These are phyloP conservation scores for Picea glauca DNA, from an alignment of 75 land plant genomes.

Conservation along the genomic window DNA sequence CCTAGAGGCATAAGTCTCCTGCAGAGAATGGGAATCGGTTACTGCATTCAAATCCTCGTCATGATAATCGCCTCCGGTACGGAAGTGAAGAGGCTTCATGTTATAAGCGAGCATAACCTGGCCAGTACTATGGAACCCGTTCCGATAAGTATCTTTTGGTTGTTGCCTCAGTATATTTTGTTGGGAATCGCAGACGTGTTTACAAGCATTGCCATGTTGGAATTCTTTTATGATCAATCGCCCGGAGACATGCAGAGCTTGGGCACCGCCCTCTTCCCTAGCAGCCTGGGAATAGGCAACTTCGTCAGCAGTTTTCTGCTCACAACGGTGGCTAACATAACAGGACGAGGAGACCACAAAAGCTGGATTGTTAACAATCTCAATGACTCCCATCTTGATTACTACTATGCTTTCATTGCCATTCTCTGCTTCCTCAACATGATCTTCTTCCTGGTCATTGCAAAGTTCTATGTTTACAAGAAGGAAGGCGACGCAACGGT, in stretches of 20 bases:
- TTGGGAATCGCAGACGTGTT: constrained; percentile 75
- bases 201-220: constrained; percentile 66
- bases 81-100: constrained; percentile 38
- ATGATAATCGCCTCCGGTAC: constrained; percentile 37
- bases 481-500: constrained; percentile 8
- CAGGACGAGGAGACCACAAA: constrained; percentile 23
- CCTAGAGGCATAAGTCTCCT: constrained; percentile 43
- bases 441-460: constrained; percentile 40
- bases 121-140: constrained; percentile 42
- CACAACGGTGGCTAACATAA: constrained; percentile 54
- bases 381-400: constrained; percentile 68
- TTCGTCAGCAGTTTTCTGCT: constrained; percentile 84
- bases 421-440: constrained; percentile 43
- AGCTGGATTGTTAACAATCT: constrained; percentile 82
- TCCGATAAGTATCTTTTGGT: constrained; percentile 82
- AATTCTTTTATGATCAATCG: constrained; percentile 87
- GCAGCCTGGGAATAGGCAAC: constrained; percentile 77
- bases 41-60: constrained; percentile 26
- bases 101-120: constrained; percentile 20
- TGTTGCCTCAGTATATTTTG: constrained; percentile 73
- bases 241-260: constrained; percentile 88
- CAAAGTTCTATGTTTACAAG: constrained; percentile 52
- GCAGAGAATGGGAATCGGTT: constrained; percentile 56
- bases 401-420: constrained; percentile 69
- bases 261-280: constrained; percentile 79